Percentiles rank a stretch among this genome's conserved stretches.
These are phyloP conservation scores for Dimocarpus longan DNA, from an alignment of 345 rosid genomes.

Conservation along the genomic window DNA sequence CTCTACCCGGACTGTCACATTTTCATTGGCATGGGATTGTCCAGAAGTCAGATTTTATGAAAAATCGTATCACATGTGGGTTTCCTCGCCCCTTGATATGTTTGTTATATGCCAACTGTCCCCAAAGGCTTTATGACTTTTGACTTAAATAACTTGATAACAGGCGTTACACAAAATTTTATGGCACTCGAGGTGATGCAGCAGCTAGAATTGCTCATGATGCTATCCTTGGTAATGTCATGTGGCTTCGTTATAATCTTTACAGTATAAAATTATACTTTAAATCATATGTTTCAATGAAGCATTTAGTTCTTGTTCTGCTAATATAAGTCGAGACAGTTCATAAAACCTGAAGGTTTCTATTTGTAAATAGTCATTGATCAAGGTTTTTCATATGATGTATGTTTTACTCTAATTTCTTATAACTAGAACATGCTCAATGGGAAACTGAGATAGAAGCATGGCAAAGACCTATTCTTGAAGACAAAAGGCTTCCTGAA, in stretches of 20 bases:
- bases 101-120: background rate
- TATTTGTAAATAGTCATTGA: background rate
- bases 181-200: conserved; percentile 74
- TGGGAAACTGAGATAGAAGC: conserved; percentile 91
- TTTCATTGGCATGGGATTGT: conserved; percentile 93
- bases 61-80: conserved; percentile 79
- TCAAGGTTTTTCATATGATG: background rate
- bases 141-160: background rate
- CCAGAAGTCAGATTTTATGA: conserved; percentile 76
- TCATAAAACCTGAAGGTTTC: background rate
- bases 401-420: conserved; percentile 19
- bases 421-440: conserved; percentile 53
- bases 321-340: background rate
- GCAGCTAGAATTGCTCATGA: conserved; percentile 80
- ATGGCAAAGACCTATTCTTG: conserved; percentile 93
- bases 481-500: conserved; percentile 83
- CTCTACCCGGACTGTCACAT: conserved; percentile 60
- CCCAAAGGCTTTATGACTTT: background rate
- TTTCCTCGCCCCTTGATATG: background rate
- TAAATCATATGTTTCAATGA: background rate
- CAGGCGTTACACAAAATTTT: conserved; percentile 94
- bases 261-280: background rate
- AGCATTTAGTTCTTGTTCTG: background rate
- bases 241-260: conserved; percentile 17
- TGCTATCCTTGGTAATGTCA: conserved; percentile 69